phyloP scores from a whole-genome alignment of 2,329 filamentous ascomycete genomes.

The Nemania sp. region DNA sequence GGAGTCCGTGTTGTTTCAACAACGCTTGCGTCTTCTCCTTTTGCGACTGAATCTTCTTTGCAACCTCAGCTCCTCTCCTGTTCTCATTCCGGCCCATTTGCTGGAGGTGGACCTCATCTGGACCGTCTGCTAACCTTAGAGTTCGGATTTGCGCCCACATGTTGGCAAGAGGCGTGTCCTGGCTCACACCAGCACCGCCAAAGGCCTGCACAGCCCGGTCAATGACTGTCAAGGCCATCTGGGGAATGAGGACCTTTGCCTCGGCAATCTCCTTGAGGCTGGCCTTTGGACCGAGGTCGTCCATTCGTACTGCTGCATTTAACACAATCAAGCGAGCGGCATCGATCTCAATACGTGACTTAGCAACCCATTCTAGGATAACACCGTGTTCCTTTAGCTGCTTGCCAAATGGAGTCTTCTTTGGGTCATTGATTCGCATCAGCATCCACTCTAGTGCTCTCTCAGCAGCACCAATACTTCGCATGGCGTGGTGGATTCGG shows the following conservation, averaged over 20 bases:
- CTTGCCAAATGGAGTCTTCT: constrained; percentile 92
- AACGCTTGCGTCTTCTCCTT: constrained; percentile 73
- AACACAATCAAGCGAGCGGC: constrained; percentile 89
- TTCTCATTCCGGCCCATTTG: constrained; percentile 87
- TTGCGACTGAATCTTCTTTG: constrained; percentile 73
- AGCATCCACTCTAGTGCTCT: constrained; percentile 95
- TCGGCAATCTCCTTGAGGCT: constrained; percentile 94
- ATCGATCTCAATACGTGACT: constrained; percentile 93
- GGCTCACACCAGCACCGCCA: constrained; percentile 89
- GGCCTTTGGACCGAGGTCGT: constrained; percentile 86
- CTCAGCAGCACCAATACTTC: constrained; percentile 90
- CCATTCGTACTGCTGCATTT: constrained; percentile 96
- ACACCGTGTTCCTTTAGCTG: constrained; percentile 89
- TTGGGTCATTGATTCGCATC: constrained; percentile 90
- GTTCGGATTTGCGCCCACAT: constrained; percentile 87
- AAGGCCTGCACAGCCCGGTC: constrained; percentile 95
- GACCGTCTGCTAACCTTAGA: constrained; percentile 88
- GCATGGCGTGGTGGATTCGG: constrained; percentile 98
- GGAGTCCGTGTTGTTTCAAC: constrained; percentile 68
- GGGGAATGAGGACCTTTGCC: constrained; percentile 91
- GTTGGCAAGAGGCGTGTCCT: constrained; percentile 90
- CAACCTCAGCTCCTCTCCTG: constrained; percentile 71
- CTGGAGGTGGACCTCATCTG: constrained; percentile 92
- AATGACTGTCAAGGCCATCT: constrained; percentile 85
- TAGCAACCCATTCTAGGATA: constrained; percentile 94